These are phyloP conservation scores for Rossbeevera mucosa DNA, from an alignment of 768 basidiomycete species.

Conservation along the genomic window DNA sequence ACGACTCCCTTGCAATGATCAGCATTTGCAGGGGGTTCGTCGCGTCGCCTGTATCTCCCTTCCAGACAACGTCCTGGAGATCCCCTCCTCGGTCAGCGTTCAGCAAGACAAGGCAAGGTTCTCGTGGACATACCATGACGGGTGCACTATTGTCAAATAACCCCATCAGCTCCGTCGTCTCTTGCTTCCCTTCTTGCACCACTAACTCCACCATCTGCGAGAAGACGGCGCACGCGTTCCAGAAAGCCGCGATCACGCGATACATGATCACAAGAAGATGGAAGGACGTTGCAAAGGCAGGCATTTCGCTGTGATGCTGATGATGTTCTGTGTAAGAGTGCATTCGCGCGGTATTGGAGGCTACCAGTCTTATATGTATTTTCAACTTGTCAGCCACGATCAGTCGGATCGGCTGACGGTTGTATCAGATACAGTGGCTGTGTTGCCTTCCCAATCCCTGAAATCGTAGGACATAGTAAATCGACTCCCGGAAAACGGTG, in stretches of 20 bases:
- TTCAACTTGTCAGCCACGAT: not conserved
- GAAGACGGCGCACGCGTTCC: constrained; percentile 14
- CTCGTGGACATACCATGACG: not conserved
- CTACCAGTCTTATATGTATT: not conserved
- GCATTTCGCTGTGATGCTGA: not conserved
- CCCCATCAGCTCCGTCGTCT: constrained; percentile 14
- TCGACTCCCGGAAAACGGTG: no score
- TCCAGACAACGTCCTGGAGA: constrained; percentile 5
- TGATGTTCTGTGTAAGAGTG: not conserved
- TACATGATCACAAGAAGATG: constrained; percentile 3
- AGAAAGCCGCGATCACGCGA: not conserved
- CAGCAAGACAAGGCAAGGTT: no score
- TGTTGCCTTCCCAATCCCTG: no score
- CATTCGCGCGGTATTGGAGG: not conserved
- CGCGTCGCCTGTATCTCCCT: not conserved
- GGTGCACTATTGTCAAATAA: constrained; percentile 6
- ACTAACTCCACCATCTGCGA: constrained; percentile 7
- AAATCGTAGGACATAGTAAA: no score
- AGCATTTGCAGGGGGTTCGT: constrained; percentile 14
- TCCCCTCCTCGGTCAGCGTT: no score
- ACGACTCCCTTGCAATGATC: constrained; percentile 15
- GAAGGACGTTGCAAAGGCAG: not conserved
- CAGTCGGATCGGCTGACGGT: not conserved
- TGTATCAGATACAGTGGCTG: not conserved
- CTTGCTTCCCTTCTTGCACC: constrained; percentile 14